These are phyloP conservation scores for Thymus quinquecostatus DNA, from an alignment of 257 asterid species.

Conservation along the genomic window DNA sequence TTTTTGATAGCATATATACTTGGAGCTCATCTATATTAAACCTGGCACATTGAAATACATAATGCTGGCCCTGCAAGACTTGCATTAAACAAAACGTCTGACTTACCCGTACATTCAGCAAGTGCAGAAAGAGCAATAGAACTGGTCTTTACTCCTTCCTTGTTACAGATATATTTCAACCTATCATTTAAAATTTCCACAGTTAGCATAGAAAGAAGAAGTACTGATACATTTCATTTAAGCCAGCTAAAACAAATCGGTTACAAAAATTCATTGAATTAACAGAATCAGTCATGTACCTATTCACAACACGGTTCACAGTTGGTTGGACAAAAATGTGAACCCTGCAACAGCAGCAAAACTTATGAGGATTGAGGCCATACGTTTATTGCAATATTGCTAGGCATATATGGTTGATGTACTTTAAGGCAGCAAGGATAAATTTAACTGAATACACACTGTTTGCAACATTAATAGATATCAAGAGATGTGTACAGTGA, in stretches of 20 bases:
- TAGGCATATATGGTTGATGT: slow-evolving; percentile 10
- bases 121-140: slow-evolving; percentile 81
- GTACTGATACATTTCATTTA: neutral
- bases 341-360: slow-evolving; percentile 69
- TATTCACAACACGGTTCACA: slow-evolving; percentile 83
- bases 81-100: slow-evolving; percentile 15
- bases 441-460: slow-evolving; percentile 3
- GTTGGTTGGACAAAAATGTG: slow-evolving; percentile 89
- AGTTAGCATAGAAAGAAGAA: slow-evolving; percentile 13
- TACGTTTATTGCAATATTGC: slow-evolving; percentile 10
- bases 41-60: neutral
- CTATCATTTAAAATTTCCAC: slow-evolving; percentile 46
- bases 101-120: slow-evolving; percentile 80
- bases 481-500: slow-evolving; percentile 12
- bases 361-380: slow-evolving; percentile 2
- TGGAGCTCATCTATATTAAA: slow-evolving; percentile 9
- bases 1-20: neutral
- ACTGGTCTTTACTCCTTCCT: slow-evolving; percentile 74
- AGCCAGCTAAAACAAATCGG: slow-evolving; percentile 12
- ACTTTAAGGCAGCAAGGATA: slow-evolving; percentile 23
- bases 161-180: slow-evolving; percentile 89
- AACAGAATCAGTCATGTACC: slow-evolving; percentile 48
- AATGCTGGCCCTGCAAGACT: slow-evolving; percentile 15
- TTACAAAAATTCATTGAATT: slow-evolving; percentile 24
- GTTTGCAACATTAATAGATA: slow-evolving; percentile 10